phyloP scores from a whole-genome alignment of 805 yeast species.

The Kodamaea laetipori region DNA sequence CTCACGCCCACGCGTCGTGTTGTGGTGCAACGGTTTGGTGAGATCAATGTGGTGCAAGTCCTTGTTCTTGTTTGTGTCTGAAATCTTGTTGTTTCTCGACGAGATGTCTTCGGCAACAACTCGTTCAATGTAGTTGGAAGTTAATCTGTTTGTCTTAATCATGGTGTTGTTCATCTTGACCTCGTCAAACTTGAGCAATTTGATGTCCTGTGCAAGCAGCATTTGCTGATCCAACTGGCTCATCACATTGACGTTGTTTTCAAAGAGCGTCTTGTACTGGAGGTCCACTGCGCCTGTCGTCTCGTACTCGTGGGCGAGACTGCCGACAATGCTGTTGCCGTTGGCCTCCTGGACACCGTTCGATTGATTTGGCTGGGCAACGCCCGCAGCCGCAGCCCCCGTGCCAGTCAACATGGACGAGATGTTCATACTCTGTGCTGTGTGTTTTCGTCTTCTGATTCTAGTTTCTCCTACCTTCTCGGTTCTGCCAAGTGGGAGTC shows the following conservation, averaged over 20 bases:
- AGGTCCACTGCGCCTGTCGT: conserved; percentile 8
- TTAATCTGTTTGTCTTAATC: conserved; percentile 24
- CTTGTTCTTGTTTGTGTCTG: conserved; percentile 22
- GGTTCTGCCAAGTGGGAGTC: too few species aligned
- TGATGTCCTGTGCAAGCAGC: conserved; percentile 15
- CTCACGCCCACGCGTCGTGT: conserved; percentile 26
- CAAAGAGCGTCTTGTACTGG: conserved; percentile 16
- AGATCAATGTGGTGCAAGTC: conserved; percentile 22
- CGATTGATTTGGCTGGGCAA: not conserved
- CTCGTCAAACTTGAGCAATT: conserved; percentile 18
- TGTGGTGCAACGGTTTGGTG: conserved; percentile 24
- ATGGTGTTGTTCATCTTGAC: conserved; percentile 17
- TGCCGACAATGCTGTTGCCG: conserved; percentile 7
- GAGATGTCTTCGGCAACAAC: conserved; percentile 39
- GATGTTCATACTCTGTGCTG: conserved; percentile 31
- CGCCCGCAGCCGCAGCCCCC: conserved; percentile 8
- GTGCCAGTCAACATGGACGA: conserved; percentile 36
- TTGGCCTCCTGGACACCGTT: conserved; percentile 1
- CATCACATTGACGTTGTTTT: conserved; percentile 16
- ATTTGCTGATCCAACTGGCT: conserved; percentile 20
- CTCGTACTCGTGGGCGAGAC: conserved; percentile 4
- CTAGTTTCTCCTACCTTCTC: too few species aligned
- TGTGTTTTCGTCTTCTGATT: too few species aligned
- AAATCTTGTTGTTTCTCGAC: conserved; percentile 24
- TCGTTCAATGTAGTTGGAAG: conserved; percentile 37